Base-by-base conservation (phyloP, 1,284 basidiomycete species). In the Pseudozyma flocculosa region DNA sequence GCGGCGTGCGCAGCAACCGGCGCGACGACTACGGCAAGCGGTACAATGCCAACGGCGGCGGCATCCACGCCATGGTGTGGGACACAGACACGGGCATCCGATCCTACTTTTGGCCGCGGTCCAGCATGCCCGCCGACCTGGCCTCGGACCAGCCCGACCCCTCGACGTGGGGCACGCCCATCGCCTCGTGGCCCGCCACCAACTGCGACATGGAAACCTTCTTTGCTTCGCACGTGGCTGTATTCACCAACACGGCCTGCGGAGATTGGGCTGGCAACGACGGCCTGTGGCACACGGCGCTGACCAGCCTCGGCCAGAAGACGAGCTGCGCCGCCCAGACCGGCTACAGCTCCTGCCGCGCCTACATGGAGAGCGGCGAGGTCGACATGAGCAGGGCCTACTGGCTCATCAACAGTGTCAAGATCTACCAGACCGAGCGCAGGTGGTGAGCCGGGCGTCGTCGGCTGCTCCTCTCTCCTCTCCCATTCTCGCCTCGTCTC, bases 41-140 rank as follows among this genome's bases (percentile, higher is more conserved):
- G 2, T 87, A 85, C 79, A 87, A 88, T 68, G 61, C 61, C 10
- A 81, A 80, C 21, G 85, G 85, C 7, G 87, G 87, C n/a, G 85
- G 85, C 2, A 83, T 79, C 76, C 73, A 58, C 30, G 70, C 63
- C 5, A 48, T 52, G 45, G 48, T 47, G 1, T 63, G 55, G 51
- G 48, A 58, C 26, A 24, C 45, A 11, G 57, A 53, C 40, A 11
- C n/a, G 3, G 84, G 84, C 13, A 79, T 86, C 46, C 77, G 75
- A 37, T 70, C 85, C 21, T 86, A 83, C 82, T 86, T 85, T 75
- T 85, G 82, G 81, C 40, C 80, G 14, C 79, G 84, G 36, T 48
- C 76, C 67, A 46, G 40, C 14, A 77, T 82, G 7, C 84, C 85
- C 2, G 38, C 49, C 1, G 81, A 80, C 42, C 73, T 85, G 40